Conservation (phyloP, 768 basidiomycete species). For the Tricholoma terreum region DNA sequence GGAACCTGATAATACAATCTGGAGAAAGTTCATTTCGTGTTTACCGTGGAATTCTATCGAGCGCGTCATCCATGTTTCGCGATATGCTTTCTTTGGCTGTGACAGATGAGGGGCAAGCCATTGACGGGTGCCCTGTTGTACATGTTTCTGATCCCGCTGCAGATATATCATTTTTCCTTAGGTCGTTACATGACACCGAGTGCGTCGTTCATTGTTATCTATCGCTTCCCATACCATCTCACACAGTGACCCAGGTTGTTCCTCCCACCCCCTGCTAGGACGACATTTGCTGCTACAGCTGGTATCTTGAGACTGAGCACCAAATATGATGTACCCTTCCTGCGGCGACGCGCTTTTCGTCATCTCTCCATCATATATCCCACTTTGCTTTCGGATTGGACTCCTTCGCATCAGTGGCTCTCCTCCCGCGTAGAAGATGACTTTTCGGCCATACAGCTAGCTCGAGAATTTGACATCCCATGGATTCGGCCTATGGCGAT, state of each 20-base stretch:
- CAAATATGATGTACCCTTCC: conserved; percentile 6
- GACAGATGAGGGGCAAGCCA: not conserved
- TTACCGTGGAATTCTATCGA: not conserved
- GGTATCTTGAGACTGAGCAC: conserved; percentile 10
- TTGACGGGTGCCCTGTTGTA: not conserved
- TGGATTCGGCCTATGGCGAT: conserved; percentile 11
- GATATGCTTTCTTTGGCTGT: conserved; percentile 2
- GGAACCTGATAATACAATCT: not conserved
- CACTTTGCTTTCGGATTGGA: not conserved
- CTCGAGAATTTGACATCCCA: conserved; percentile 2
- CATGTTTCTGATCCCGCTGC: not conserved
- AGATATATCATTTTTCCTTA: conserved; percentile 7
- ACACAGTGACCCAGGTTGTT: conserved; percentile 5
- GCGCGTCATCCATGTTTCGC: conserved; percentile 3
- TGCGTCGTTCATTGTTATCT: not conserved
- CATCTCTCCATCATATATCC: conserved; percentile 7
- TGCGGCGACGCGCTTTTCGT: conserved; percentile 4
- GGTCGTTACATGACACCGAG: conserved; percentile 6
- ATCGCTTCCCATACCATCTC: not conserved
- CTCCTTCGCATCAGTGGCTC: not conserved
- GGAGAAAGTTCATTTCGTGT: not conserved
- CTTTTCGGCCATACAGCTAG: not conserved
- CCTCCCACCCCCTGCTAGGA: not conserved
- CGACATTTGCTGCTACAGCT: conserved; percentile 1
- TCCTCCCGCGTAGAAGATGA: not conserved